These are phyloP conservation scores for Intubia oerlemansii DNA, from an alignment of 2,329 filamentous ascomycete genomes.

Conservation along the genomic window DNA sequence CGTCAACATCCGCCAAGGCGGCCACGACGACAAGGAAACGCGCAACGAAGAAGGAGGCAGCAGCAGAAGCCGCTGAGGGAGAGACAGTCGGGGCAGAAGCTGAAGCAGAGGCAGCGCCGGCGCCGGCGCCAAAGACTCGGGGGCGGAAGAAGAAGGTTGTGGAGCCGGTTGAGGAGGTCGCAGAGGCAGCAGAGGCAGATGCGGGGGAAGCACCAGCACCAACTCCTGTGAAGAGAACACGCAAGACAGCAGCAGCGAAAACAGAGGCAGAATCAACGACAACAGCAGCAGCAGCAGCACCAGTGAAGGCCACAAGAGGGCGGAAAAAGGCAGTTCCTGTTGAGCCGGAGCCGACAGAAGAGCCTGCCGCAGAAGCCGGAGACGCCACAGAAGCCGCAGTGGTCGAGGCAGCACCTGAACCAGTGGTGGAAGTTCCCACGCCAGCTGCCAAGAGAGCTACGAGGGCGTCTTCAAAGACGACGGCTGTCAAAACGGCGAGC, in stretches of 20 bases:
- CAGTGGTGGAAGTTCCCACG: conserved; percentile 2
- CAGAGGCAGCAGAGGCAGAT: too few species aligned
- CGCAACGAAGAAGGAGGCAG: conserved; percentile 6
- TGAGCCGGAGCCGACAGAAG: too few species aligned
- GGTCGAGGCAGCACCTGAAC: background rate
- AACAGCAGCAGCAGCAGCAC: background rate
- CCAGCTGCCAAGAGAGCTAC: conserved; percentile 2
- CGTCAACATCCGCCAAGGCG: conserved; percentile 4
- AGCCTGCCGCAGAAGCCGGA: too few species aligned
- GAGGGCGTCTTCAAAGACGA: background rate
- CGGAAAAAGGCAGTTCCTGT: conserved; percentile 5
- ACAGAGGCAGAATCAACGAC: background rate
- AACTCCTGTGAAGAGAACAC: too few species aligned
- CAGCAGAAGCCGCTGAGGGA: background rate
- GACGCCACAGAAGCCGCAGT: conserved; percentile 1
- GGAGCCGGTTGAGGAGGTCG: too few species aligned
- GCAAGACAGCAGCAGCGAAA: too few species aligned
- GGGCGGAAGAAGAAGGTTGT: too few species aligned
- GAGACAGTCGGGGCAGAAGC: background rate
- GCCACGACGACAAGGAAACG: conserved; percentile 6
- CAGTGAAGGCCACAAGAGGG: conserved; percentile 1
- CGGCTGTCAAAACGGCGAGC: background rate
- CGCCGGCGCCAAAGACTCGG: too few species aligned
- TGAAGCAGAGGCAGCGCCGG: conserved; percentile 1
- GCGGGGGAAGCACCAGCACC: too few species aligned